Base-by-base conservation (phyloP, 371 early-diverging fungal genomes). In the Mortierella sp. region DNA sequence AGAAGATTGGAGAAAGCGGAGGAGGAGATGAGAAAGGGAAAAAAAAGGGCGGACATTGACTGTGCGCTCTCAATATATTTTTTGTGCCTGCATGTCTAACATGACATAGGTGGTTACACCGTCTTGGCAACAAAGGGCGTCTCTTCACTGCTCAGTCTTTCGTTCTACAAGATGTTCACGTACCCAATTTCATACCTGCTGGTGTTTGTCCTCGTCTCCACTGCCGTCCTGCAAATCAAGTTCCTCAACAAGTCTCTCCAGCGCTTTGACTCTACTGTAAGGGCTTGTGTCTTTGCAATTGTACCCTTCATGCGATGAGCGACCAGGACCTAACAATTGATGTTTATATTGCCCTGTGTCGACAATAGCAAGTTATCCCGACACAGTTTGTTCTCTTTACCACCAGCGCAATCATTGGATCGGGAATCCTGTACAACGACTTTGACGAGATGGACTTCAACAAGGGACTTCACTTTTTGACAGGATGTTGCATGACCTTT, bases 331-430 rank as follows among this genome's bases (percentile, higher is more conserved):
- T 40, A 40, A 37, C 24, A 37, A 40, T 40, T 40, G 9, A 37
- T 67, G 5, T 37, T 37, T 55, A 59, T 16, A 26, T 59, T n/a
- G 21, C 16, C 13, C 26, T 53, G n/a, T 26, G 73, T 78, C n/a
- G 51, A 73, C n/a, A 81, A 69, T 80, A 87, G 87, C 81, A 93
- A 86, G 95, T 95, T 13, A 95, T 96, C 57, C 95, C 95, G 1
- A 96, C 95, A 4, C 95, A 96, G 78, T 96, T 95, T 85, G 95
- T 96, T 3, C 86, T 95, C 19, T 95, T 95, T 74, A 95, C 96
- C 0, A 90, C 94, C n/a, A 93, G 92, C 2, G 94, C 94, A 14
- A 95, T 96, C 59, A 89, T 94, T 43, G 95, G 95, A 40, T 93
- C 93, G 54, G 94, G 95, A 8, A 89, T 94, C 3, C 88, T 95